Conservation (phyloP, 108 stramenopile genomes). For the Pelagomonas calceolata region DNA sequence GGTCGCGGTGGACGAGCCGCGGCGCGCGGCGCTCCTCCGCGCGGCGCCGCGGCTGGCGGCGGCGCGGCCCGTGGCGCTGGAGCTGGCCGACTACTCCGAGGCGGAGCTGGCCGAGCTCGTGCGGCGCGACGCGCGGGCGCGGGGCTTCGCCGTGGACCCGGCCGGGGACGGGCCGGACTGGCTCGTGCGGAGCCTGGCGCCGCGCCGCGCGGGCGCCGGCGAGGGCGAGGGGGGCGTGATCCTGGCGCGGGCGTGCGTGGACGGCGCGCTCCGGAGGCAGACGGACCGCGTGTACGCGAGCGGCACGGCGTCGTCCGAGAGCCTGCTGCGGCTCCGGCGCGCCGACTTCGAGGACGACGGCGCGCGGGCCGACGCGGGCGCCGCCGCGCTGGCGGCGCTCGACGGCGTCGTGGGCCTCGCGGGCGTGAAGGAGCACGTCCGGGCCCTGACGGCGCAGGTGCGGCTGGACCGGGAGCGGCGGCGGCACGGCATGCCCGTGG, state of each 20-base stretch:
- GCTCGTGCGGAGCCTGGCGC: not conserved
- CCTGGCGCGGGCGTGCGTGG: not conserved
- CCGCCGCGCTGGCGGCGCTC: not conserved
- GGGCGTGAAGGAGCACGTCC: not conserved
- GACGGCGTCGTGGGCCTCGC: not conserved
- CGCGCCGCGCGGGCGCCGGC: not conserved
- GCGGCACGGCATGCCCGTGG: not conserved
- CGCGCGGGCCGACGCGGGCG: not conserved
- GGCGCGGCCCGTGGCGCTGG: not conserved
- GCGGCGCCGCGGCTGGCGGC: not conserved
- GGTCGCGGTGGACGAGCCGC: not conserved
- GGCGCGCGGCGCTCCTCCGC: not conserved
- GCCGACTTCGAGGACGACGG: not conserved
- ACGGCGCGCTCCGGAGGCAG: not conserved
- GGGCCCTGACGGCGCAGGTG: not conserved
- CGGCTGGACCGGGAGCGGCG: not conserved
- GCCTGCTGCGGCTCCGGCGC: not conserved
- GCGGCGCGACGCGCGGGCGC: not conserved
- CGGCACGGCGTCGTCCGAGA: not conserved
- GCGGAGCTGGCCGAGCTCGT: not conserved
- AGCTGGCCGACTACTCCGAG: not conserved
- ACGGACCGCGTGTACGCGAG: not conserved
- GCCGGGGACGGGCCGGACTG: not conserved
- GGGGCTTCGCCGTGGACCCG: not conserved
- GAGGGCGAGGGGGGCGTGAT: not conserved